Conservation (phyloP, 1,284 basidiomycete genomes). For the Uromyces viciae-fabae region DNA sequence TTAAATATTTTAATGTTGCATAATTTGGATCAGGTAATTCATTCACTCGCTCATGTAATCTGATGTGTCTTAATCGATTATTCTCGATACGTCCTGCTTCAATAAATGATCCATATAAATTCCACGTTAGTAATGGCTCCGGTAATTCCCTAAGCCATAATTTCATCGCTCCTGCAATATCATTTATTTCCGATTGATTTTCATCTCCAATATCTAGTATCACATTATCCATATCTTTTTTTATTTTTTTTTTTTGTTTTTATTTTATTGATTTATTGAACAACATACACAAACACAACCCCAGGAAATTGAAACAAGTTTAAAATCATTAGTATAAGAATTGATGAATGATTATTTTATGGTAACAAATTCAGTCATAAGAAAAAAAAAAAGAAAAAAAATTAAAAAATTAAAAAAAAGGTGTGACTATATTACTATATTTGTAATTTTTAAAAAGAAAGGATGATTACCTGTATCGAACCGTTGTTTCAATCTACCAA, state of each 20-base stretch:
- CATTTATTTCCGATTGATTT: slow-evolving; percentile 91
- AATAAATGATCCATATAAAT: slow-evolving; percentile 83
- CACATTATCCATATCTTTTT: slow-evolving; percentile 74
- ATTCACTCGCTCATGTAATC: slow-evolving; percentile 93
- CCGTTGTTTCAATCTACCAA: slow-evolving; percentile 74
- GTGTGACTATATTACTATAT: too few relatives aligned
- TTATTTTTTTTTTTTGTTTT: background rate
- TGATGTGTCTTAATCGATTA: slow-evolving; percentile 84
- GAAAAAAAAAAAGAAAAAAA: too few relatives aligned
- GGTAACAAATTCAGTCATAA: too few relatives aligned
- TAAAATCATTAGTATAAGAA: too few relatives aligned
- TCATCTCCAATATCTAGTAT: slow-evolving; percentile 75
- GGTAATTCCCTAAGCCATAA: slow-evolving; percentile 95
- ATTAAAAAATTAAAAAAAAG: background rate
- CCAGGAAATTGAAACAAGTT: too few relatives aligned
- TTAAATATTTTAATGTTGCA: slow-evolving; percentile 89
- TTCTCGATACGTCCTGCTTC: slow-evolving; percentile 96
- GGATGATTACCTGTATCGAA: slow-evolving; percentile 74
- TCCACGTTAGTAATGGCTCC: slow-evolving; percentile 81
- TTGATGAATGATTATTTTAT: too few relatives aligned
- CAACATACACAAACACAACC: too few relatives aligned
- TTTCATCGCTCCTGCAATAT: slow-evolving; percentile 86
- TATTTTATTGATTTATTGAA: too few relatives aligned
- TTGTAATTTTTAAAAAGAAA: slow-evolving; percentile 14
- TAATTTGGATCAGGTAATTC: slow-evolving; percentile 97